phyloP scores from a whole-genome alignment of 2,329 filamentous ascomycete species.

The Botryotinia globosa region DNA sequence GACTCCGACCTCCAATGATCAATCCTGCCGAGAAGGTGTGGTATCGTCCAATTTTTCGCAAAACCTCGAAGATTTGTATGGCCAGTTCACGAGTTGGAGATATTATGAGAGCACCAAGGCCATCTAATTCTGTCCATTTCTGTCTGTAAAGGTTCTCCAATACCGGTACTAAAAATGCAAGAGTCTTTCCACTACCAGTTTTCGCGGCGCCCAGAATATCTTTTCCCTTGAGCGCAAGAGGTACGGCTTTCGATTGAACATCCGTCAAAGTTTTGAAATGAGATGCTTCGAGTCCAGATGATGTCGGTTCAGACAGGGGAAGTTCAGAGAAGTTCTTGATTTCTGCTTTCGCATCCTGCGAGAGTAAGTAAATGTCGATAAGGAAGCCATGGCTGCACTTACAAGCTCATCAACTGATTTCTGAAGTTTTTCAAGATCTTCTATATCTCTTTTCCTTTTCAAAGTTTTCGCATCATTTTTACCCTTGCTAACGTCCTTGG shows the following conservation, averaged over 20 bases:
- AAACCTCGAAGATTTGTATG: slow-evolving; percentile 93
- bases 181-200: slow-evolving; percentile 91
- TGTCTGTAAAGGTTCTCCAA: slow-evolving; percentile 88
- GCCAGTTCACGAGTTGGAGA: slow-evolving; percentile 93
- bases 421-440: slow-evolving; percentile 36
- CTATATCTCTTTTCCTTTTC: slow-evolving; percentile 37
- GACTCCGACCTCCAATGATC: slow-evolving; percentile 87
- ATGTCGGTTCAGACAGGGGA: slow-evolving; percentile 79
- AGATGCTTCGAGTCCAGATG: slow-evolving; percentile 74
- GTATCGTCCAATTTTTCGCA: slow-evolving; percentile 83
- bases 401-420: slow-evolving; percentile 37
- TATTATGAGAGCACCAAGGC: slow-evolving; percentile 86
- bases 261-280: slow-evolving; percentile 91
- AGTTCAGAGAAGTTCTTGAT: slow-evolving; percentile 73
- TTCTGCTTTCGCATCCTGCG: slow-evolving; percentile 37
- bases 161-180: slow-evolving; percentile 88
- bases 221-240: slow-evolving; percentile 75
- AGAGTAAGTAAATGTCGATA: slow-evolving; percentile 22
- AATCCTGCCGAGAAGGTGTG: slow-evolving; percentile 90
- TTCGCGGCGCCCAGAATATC: slow-evolving; percentile 95
- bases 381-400: slow-evolving; percentile 21
- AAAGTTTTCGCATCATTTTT: slow-evolving; percentile 32
- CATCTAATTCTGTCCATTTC: slow-evolving; percentile 88
- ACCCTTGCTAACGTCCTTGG: slow-evolving; percentile 25
- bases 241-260: slow-evolving; percentile 87